Evolutionary conservation across 2,329 filamentous ascomycete species (phyloP).

Genomic region (Pyricularia sp.): DNA sequence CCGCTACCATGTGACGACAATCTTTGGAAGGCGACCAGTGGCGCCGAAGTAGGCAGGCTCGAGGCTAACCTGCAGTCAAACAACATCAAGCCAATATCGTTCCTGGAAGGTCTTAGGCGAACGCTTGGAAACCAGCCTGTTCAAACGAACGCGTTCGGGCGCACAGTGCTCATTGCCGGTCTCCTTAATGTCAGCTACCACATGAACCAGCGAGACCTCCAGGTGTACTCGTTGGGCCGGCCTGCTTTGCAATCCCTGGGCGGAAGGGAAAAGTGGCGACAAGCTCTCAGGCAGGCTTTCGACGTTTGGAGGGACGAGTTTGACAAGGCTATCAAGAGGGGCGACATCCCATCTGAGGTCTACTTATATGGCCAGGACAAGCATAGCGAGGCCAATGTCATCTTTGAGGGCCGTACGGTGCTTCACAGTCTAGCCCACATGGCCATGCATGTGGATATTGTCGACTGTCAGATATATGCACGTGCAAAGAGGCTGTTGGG

Average conservation of each 20-base stretch:
- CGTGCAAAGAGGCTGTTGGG: constrained; percentile 72
- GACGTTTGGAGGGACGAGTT: constrained; percentile 93
- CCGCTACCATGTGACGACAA: constrained; percentile 88
- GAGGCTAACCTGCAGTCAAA: constrained; percentile 73
- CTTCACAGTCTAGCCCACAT: constrained; percentile 93
- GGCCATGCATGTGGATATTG: constrained; percentile 94
- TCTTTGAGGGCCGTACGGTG: constrained; percentile 82
- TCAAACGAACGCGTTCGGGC: constrained; percentile 85
- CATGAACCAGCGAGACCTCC: constrained; percentile 91
- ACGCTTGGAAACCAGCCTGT: constrained; percentile 81
- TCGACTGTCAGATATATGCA: constrained; percentile 96
- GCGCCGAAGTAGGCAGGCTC: constrained; percentile 74
- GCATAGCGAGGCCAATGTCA: constrained; percentile 52
- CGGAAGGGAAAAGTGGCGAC: constrained; percentile 84
- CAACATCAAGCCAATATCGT: constrained; percentile 75
- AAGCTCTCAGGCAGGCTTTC: constrained; percentile 75
- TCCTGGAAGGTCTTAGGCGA: constrained; percentile 83
- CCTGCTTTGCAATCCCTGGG: constrained; percentile 71
- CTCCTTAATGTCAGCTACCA: constrained; percentile 92
- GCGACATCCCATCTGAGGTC: constrained; percentile 40
- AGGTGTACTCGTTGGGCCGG: constrained; percentile 72
- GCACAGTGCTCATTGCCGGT: constrained; percentile 89
- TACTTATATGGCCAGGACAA: constrained; percentile 42
- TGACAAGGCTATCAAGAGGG: constrained; percentile 65
- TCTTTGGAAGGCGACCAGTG: constrained; percentile 84